Conservation (phyloP, 441 rosid genomes). For the Mallotus repandus region DNA sequence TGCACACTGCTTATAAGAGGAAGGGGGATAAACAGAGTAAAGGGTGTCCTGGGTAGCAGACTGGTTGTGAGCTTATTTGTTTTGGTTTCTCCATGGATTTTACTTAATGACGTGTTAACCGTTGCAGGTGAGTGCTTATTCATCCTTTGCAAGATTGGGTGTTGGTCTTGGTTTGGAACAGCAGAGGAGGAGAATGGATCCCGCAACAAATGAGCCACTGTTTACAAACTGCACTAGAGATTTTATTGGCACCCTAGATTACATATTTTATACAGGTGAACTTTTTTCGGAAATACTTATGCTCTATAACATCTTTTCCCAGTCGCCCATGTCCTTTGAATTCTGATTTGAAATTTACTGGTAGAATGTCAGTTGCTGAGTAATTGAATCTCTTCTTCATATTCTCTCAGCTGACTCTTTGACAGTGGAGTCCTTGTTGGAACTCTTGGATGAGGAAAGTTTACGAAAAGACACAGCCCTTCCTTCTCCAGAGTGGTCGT, state of each 20-base stretch:
- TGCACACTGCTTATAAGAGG: not conserved
- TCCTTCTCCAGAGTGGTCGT: slow-evolving; percentile 99
- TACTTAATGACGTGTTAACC: slow-evolving; percentile 22
- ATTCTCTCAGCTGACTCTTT: slow-evolving; percentile 79
- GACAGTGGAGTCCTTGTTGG: slow-evolving; percentile 89
- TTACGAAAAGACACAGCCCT: slow-evolving; percentile 98
- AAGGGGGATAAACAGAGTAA: no score
- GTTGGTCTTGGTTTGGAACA: slow-evolving; percentile 64
- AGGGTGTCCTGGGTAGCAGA: not conserved
- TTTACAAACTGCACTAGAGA: slow-evolving; percentile 95
- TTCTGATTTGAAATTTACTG: slow-evolving; percentile 12
- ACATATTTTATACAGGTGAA: slow-evolving; percentile 95
- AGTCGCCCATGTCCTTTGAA: slow-evolving; percentile 2
- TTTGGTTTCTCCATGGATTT: not conserved
- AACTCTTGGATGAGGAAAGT: slow-evolving; percentile 95
- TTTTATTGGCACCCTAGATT: slow-evolving; percentile 95
- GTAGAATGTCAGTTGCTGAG: not conserved
- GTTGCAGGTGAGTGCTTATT: slow-evolving; percentile 96
- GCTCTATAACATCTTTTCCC: not conserved
- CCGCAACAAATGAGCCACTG: slow-evolving; percentile 82
- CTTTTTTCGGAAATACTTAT: not conserved
- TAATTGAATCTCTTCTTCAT: not conserved
- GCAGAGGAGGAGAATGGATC: slow-evolving; percentile 91
- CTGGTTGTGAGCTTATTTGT: not conserved
- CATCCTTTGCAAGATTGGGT: slow-evolving; percentile 72